phyloP scores from a whole-genome alignment of 164 flowering plant genomes.

The Santalum album region DNA sequence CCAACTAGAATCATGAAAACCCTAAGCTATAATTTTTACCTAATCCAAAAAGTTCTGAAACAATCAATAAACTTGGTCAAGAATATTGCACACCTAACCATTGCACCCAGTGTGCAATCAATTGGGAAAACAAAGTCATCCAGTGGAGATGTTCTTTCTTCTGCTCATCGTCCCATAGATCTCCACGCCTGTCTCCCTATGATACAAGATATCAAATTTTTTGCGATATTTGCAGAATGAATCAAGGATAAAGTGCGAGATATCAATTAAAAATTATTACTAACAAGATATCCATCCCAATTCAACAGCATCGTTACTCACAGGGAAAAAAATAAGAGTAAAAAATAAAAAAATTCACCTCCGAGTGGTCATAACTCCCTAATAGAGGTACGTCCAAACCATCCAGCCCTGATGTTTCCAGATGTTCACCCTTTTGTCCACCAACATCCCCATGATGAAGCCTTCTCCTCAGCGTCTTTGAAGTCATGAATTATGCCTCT shows the following conservation, averaged over 20 bases:
- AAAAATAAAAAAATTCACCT: constrained; percentile 16
- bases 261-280: neutral
- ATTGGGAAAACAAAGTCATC: constrained; percentile 56
- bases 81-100: constrained; percentile 58
- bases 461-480: constrained; percentile 59
- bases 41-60: neutral
- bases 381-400: constrained; percentile 66
- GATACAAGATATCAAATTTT: neutral
- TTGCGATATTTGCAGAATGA: neutral
- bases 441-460: constrained; percentile 74
- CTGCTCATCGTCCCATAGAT: constrained; percentile 43
- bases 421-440: constrained; percentile 43
- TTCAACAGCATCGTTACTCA: neutral
- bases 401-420: constrained; percentile 30
- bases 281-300: neutral
- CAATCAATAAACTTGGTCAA: neutral
- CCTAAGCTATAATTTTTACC: too few relatives aligned
- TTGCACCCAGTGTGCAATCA: constrained; percentile 91
- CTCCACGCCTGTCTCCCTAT: constrained; percentile 26
- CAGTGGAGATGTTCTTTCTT: constrained; percentile 57
- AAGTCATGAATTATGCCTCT: constrained; percentile 23
- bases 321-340: neutral
- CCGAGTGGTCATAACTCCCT: constrained; percentile 26
- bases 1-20: too few relatives aligned
- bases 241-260: neutral